Base-by-base conservation (phyloP, 768 basidiomycete genomes). In the Lepiota venenata region DNA sequence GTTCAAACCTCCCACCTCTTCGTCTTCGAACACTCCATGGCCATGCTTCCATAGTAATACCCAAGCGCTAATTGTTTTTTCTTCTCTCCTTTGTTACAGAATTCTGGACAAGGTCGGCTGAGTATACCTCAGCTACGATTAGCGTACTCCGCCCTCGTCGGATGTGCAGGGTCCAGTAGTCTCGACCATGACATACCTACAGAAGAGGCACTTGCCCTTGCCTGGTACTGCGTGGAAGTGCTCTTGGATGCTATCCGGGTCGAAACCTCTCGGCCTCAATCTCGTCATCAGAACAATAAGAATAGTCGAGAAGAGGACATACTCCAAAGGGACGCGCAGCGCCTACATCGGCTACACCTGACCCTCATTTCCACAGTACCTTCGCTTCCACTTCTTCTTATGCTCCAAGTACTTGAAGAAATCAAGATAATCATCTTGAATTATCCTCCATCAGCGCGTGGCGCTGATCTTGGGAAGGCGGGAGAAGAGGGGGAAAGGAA, bases 121-220 rank as follows among this genome's bases (percentile, higher is more conserved):
- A 86, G 74, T 54, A 79, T 78, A 0, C 52, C 74, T 0, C 93
- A 93, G 62, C 75, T 93, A 7, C 71, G 85, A 25, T 75, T 91
- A 38, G 91, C 93, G 5, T 92, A 81, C 62, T 74, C 85, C n/a
- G 79, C 86, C 6, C 74, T 93, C 11, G 82, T 90, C 21, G 72
- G 78, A 56, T 79, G 82, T 51, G 86, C 88, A 0, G 73, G 75
- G 37, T 72, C 76, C 2, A 71, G 72, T 47, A 67, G 73, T 39
- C 59, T 61, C 36, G 35, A 63, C 5, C 42, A 52, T 12, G 47
- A 61, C 37, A 39, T 57, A 18, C 51, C 47, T 22, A 32, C 66
- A 36, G 64, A 65, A 44, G 67, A 69, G 37, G 59, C 60, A 55
- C 64, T 76, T 46, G 70, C 78, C 0, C 74, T 89, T n/a, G 82